Evolutionary conservation across 257 asterid genomes (phyloP).

Genomic region (Echium plantagineum): DNA sequence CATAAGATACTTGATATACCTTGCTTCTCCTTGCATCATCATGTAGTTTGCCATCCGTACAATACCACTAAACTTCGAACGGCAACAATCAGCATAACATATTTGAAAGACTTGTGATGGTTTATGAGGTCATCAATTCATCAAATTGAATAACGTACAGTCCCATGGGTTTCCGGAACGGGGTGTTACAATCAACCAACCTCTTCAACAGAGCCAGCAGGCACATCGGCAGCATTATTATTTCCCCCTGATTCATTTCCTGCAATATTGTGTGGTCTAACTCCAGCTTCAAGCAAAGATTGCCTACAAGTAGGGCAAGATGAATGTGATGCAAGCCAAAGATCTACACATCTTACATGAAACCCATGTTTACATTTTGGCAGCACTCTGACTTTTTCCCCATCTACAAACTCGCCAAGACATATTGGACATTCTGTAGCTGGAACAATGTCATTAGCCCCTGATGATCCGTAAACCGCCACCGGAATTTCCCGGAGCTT

Average conservation of each 20-base stretch:
- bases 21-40: neutral
- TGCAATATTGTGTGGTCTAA: constrained; percentile 7
- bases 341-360: constrained; percentile 61
- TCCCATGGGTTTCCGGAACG: too few species aligned
- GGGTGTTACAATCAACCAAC: constrained; percentile 15
- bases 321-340: constrained; percentile 62
- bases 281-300: constrained; percentile 32
- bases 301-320: constrained; percentile 79
- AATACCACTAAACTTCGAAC: neutral
- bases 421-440: constrained; percentile 73
- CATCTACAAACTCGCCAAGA: constrained; percentile 57
- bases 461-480: constrained; percentile 30
- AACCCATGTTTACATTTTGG: constrained; percentile 65
- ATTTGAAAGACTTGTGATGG: too few species aligned
- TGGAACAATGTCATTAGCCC: constrained; percentile 19
- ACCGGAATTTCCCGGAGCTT: constrained; percentile 48
- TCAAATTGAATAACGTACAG: too few species aligned
- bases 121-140: too few species aligned
- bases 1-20: neutral
- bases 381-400: constrained; percentile 61
- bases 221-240: constrained; percentile 9
- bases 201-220: constrained; percentile 32
- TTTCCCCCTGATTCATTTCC: constrained; percentile 18
- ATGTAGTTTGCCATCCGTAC: neutral
- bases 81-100: constrained; percentile 10